Base-by-base conservation (phyloP, 345 rosid genomes). In the Draba incana region DNA sequence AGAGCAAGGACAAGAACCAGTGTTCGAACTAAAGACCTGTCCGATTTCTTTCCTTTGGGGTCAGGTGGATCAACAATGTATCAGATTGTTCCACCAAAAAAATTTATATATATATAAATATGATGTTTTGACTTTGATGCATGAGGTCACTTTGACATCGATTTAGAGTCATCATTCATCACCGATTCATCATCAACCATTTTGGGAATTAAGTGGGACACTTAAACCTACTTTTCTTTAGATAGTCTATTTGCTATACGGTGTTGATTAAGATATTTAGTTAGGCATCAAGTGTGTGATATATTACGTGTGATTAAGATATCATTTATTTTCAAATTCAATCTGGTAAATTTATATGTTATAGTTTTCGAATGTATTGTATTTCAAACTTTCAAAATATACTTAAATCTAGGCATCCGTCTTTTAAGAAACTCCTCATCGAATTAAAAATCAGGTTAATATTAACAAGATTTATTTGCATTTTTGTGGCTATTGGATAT, bases 71-170 rank as follows among this genome's bases (percentile, higher is more conserved):
- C 35, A 6, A 31, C 35, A 5, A 28, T 28, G 31, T 28, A 28
- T 28, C 31, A 4, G 31, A 28, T 28, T 28, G 4, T 28, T 28
- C 31, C 31, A 28, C 31, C 31, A 28, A 28, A 28, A 4, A 3
- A 14, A 16, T 43, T 33, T 28, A 35, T 42, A 3, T 10, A 43
- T 41, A 2, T 57, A 50, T 24, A 35, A n/a, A 62, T 3, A 55
- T 6, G 2, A 64, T 31, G 54, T 51, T 55, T 75, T 75, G 60
- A 68, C 78, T 75, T 68, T n/a, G 64, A 52, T 42, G 51, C 74
- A 62, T 75, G 68, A 68, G 46, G 69, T 68, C 69, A 68, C 68
- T 54, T 68, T 62, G 74, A 55, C 65, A 55, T 75, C 65, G 8
- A 38, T 41, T 30, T 55, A 47, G 46, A 61, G 46, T 75, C 78